Percentiles rank a stretch among this genome's conserved stretches.
Evolutionary conservation across 768 basidiomycete species (phyloP).

Genomic region (Floccularia luteovirens): DNA sequence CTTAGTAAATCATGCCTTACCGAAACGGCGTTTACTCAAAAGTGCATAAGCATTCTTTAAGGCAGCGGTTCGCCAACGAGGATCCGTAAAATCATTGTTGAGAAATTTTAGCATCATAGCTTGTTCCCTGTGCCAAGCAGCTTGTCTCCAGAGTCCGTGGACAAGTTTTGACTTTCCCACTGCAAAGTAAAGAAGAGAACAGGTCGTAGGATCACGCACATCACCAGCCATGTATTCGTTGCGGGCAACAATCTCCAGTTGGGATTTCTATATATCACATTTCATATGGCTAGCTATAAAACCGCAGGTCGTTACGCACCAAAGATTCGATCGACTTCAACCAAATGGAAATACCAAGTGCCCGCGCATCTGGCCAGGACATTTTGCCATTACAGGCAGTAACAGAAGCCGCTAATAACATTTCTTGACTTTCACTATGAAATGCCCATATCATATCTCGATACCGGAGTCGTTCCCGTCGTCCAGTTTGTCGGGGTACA

Average conservation of each 20-base stretch:
- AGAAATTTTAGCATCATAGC: constrained; percentile 86
- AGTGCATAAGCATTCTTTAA: constrained; percentile 95
- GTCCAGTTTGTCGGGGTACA: constrained; percentile 39
- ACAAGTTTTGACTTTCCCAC: constrained; percentile 89
- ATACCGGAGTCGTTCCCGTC: constrained; percentile 76
- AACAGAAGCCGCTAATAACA: constrained; percentile 65
- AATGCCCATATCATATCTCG: constrained; percentile 97
- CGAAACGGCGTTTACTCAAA: constrained; percentile 85
- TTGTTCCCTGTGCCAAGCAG: constrained; percentile 90
- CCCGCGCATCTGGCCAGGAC: constrained; percentile 83
- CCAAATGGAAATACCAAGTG: constrained; percentile 86
- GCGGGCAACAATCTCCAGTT: constrained; percentile 83
- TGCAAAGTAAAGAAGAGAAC: constrained; percentile 93
- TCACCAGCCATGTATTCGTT: constrained; percentile 91
- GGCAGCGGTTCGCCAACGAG: constrained; percentile 88
- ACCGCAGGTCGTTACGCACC: constrained; percentile 31
- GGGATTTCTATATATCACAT: constrained; percentile 45
- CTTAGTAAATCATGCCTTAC: constrained; percentile 36
- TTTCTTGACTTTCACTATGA: constrained; percentile 89
- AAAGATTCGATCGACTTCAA: constrained; percentile 68
- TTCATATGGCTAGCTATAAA: not conserved
- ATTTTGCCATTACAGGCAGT: constrained; percentile 78
- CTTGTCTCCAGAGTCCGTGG: constrained; percentile 93
- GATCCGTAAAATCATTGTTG: constrained; percentile 77
- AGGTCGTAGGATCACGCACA: constrained; percentile 79